Base-by-base conservation (phyloP, 441 rosid genomes). In the Populus hybrid region DNA sequence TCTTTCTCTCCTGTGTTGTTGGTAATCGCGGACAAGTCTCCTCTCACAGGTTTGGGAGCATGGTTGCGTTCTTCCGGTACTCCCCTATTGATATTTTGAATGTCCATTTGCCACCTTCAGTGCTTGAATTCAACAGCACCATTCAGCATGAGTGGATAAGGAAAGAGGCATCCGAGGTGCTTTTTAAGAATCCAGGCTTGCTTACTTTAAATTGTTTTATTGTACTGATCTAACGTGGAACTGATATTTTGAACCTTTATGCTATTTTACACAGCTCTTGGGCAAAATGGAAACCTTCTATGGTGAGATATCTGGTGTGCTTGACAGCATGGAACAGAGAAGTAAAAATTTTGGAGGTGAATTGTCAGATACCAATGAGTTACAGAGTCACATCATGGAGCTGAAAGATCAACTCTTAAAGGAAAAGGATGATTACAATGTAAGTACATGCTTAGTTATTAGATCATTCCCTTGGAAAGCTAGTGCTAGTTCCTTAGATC, bases 61-160 rank as follows among this genome's bases (percentile, higher is more conserved):
- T 94, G 99, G 95, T 95, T 88, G 98, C 94, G 0, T 90, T 95
- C 88, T 95, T 95, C 87, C 91, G 93, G 72, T 95, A 92, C 80
- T 95, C 99, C 72, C 98, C 99, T 23, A 88, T 92, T 77, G 92
- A 94, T 74, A 94, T 95, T 82, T 94, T 86, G 63, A 87, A 93
- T 28, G 97, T 95, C 61, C 84, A 82, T 82, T 78, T 95, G 72
- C 98, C 99, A 2, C 94, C 98, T 11, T 84, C 88, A 16, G 61
- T 85, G 79, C 95, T 95, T 76, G 97, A 94, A 77, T 92, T 92
- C 84, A 80, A 76, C 74, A 87, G 87, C 73, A 81, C 73, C 68
- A 81, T 69, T 76, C 98, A 89, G 77, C 97, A 74, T 50, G 93
- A 90, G 70, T 94, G 94, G 97, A 85, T 90, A 24, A 86, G 84